phyloP scores from a whole-genome alignment of 2,329 filamentous ascomycete genomes.

The Colletotrichum noveboracense region DNA sequence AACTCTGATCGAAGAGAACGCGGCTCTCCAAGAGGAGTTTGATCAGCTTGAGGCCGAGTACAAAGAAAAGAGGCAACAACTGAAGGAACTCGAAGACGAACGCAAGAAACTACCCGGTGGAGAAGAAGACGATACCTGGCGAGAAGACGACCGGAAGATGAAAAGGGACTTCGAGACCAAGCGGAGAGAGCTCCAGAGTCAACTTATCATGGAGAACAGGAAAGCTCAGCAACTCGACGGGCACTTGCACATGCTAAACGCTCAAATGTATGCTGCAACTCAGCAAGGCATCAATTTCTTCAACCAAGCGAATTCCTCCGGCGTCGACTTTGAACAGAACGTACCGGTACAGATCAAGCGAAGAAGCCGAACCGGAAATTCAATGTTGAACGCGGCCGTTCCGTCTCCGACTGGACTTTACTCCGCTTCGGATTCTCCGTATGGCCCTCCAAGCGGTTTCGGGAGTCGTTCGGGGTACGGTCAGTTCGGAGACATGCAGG shows the following conservation, averaged over 20 bases:
- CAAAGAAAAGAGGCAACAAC: slow-evolving; percentile 60
- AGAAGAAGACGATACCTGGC: slow-evolving; percentile 64
- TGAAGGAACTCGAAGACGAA: slow-evolving; percentile 77
- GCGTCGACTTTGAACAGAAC: slow-evolving; percentile 52
- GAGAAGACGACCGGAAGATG: slow-evolving; percentile 55
- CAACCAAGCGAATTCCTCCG: slow-evolving; percentile 47
- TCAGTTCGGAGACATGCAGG: slow-evolving; percentile 55
- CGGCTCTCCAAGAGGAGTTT: slow-evolving; percentile 68
- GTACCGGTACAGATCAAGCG: slow-evolving; percentile 48
- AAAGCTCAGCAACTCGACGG: slow-evolving; percentile 51
- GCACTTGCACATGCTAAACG: slow-evolving; percentile 50
- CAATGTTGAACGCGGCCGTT: slow-evolving; percentile 45
- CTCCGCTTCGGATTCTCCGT: slow-evolving; percentile 44
- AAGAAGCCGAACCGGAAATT: slow-evolving; percentile 53
- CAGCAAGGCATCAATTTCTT: slow-evolving; percentile 50
- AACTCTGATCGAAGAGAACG: slow-evolving; percentile 60
- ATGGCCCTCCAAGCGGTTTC: slow-evolving; percentile 59
- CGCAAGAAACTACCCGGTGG: slow-evolving; percentile 67
- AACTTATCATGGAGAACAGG: slow-evolving; percentile 52
- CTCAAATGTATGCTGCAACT: slow-evolving; percentile 50
- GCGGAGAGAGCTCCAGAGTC: slow-evolving; percentile 57
- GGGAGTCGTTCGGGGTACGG: slow-evolving; percentile 55
- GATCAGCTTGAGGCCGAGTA: slow-evolving; percentile 74
- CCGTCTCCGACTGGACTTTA: slow-evolving; percentile 45
- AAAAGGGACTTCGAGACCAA: slow-evolving; percentile 61